Base-by-base conservation (phyloP, 2,329 filamentous ascomycete species). In the Calonectria montana region DNA sequence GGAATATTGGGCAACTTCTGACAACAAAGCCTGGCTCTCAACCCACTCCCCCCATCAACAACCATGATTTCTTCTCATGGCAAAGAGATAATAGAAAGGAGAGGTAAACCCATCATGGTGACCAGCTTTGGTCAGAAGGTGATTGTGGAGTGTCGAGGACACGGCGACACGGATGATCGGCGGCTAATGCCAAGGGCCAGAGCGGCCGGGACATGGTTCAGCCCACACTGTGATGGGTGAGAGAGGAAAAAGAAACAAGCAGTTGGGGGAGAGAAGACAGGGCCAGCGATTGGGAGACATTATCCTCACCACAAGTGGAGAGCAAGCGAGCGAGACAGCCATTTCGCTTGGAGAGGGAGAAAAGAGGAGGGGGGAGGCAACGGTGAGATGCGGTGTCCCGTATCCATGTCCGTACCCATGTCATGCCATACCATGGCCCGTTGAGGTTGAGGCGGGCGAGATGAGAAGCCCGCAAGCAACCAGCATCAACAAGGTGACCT, bases 101-200 rank as follows among this genome's bases (percentile, higher is more conserved):
- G 35, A 55, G 21, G 31, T 15, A 55, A 57, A 23, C 4, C 35
- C 3, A 5, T 2, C 18, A 45, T 45, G 2, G 18, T 16, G n/a
- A 29, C 23, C 29, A 27, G 31, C 29, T 57, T n/a, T 57, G 50
- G 29, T 21, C 21, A 65, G 31, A 39, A n/a, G 15, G 18, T 8
- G 48, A 35, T 29, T 47, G 45, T 59, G 55, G 64, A 37, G 35
- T 29, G 67, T 41, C 62, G 27, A 65, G 47, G 21, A 39, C 21
- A 27, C 43, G 43, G 63, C 43, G 62, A 61, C 70, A 59, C 68
- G 53, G 74, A 69, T 73, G 75, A 78, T 78, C 74, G 67, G 67
- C 76, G 69, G 72, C 71, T 78, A 78, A 70, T 69, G 74, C 68
- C 62, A 71, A 74, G 69, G 73, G 72, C 69, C 63, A 77, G 73